Conservation (phyloP, 2,329 filamentous ascomycete genomes). For the Epicoccum nigrum region DNA sequence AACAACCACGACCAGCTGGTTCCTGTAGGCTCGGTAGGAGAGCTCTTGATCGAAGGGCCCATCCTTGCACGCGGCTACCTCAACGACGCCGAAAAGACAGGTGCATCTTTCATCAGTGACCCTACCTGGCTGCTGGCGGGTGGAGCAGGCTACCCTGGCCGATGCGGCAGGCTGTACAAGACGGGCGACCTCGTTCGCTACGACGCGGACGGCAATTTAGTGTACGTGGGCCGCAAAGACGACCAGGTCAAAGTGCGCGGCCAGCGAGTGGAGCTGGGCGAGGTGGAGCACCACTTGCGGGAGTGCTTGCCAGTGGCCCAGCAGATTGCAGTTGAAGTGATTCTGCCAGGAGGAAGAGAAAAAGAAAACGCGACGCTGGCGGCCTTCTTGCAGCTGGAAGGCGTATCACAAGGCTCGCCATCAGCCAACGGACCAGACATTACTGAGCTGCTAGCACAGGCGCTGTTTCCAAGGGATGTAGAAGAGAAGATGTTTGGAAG, state of each 20-base stretch:
- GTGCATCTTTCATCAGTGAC: conserved; percentile 21
- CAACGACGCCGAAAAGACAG: conserved; percentile 22
- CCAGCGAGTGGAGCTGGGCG: conserved; percentile 28
- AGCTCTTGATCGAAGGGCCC: conserved; percentile 63
- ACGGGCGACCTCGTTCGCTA: conserved; percentile 32
- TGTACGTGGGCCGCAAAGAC: conserved; percentile 28
- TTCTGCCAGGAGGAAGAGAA: no score
- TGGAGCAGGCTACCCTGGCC: no score
- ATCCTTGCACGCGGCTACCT: conserved; percentile 42
- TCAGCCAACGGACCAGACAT: no score
- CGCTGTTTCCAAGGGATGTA: no score
- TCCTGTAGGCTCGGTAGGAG: conserved; percentile 34
- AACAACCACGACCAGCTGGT: conserved; percentile 26
- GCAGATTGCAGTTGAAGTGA: no score
- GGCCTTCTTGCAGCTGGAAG: no score
- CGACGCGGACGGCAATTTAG: conserved; percentile 20
- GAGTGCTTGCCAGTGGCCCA: no score
- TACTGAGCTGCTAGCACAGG: no score
- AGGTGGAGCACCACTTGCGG: conserved; percentile 23
- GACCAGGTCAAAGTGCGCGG: conserved; percentile 32
- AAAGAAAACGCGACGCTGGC: no score
- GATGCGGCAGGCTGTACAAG: conserved; percentile 15
- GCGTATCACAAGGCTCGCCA: no score
- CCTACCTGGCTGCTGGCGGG: not conserved
- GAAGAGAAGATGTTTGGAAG: no score